Base-by-base conservation (phyloP, 108 stramenopile genomes). In the Tribonema minus region DNA sequence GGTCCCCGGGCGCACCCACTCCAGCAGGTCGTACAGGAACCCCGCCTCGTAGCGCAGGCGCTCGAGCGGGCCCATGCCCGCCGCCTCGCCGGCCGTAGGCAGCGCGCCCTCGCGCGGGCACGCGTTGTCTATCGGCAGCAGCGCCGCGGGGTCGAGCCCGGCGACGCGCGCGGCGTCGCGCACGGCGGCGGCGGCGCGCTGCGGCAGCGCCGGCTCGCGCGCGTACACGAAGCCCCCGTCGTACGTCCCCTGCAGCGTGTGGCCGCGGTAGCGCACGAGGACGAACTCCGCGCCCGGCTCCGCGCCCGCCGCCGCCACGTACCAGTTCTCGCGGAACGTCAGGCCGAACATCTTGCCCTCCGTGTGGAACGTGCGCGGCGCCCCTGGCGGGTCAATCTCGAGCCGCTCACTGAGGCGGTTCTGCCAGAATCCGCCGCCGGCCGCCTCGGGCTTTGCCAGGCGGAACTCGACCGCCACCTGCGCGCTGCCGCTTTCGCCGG, bases 321-420 rank as follows among this genome's bases (percentile, higher is more conserved):
- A 39, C 95, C 95, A 97, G 80, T 97, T 97, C 80, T 97, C 96
- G 92, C 94, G 93, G 88, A 97, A 97, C 86, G 88, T 84, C 23
- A 96, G 85, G 28, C 95, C 95, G 71, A 93, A 94, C 92, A 96
- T 94, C 85, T 92, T 92, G 0, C 95, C 95, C 40, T 88, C 87
- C 7, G 92, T 92, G 65, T 72, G 68, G 41, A 82, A 68, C 31
- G 81, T 74, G 0, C 83, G 73, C 26, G 54, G 75, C 25, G 81
- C 38, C 23, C 54, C 81, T 3, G 58, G 23, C 1, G 54, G 80
- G 80, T 76, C 92, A 3, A 92, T 91, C 31, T 92, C 83, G 89
- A 95, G 91, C 83, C 89, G 89, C 80, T 95, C 94, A 0, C 85
- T 90, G 35, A 95, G 70, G 3, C 80, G 70, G 78, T 95, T 95